A percentile compares a stretch with the other conserved stretches of the same genome.
phyloP scores from a whole-genome alignment of 2,329 filamentous ascomycete genomes.

The Aspergillus oerlinghausenensis region DNA sequence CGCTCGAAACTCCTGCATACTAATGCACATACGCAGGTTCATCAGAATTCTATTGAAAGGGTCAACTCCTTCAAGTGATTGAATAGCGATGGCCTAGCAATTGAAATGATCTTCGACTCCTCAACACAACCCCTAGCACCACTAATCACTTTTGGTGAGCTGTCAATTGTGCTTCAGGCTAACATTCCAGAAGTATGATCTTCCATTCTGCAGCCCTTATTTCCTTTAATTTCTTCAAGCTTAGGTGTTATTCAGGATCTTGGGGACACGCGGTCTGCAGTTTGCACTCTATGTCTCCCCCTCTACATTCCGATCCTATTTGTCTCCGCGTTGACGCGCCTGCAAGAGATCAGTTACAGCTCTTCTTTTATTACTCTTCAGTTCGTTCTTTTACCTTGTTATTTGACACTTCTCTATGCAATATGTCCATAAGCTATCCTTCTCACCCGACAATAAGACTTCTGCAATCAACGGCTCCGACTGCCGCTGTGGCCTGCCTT shows the following conservation, averaged over 20 bases:
- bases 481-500: background rate
- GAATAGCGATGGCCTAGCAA: background rate
- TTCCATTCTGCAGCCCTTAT: background rate
- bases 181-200: background rate
- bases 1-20: background rate
- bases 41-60: background rate
- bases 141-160: background rate
- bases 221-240: background rate
- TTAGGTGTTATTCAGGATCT: background rate
- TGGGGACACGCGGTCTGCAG: background rate
- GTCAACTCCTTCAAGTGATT: background rate
- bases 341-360: constrained; percentile 1
- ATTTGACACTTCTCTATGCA: background rate
- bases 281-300: constrained; percentile 5
- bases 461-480: background rate
- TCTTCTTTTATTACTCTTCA: constrained; percentile 3
- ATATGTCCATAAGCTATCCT: background rate
- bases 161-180: background rate
- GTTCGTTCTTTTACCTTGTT: constrained; percentile 4
- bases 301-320: constrained; percentile 17
- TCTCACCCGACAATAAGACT: background rate
- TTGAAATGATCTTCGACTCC: background rate
- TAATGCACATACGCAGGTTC: background rate
- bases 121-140: background rate
- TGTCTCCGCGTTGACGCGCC: constrained; percentile 18